phyloP scores from a whole-genome alignment of 2,329 filamentous ascomycete species.

The Davidsoniella virescens region DNA sequence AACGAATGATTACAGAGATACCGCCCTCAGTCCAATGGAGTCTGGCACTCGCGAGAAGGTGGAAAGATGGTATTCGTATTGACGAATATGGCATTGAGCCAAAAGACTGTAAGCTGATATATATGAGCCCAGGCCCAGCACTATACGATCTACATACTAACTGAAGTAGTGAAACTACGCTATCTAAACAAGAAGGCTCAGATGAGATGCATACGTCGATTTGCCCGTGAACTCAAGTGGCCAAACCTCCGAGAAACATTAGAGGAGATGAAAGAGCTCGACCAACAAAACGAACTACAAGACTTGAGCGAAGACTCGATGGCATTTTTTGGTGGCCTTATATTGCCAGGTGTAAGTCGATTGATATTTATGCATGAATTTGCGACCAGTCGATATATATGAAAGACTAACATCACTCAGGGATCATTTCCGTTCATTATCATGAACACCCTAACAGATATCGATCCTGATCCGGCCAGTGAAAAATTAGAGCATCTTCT shows the following conservation, averaged over 20 bases:
- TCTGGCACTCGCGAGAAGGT: conserved; percentile 55
- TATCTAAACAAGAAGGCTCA: conserved; percentile 50
- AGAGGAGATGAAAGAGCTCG: conserved; percentile 42
- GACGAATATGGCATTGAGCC: conserved; percentile 35
- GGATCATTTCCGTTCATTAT: conserved; percentile 54
- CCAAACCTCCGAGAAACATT: conserved; percentile 53
- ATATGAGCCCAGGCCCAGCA: neutral
- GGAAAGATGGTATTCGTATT: conserved; percentile 54
- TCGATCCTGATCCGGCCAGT: conserved; percentile 51
- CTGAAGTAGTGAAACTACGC: conserved; percentile 37
- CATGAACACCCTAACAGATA: conserved; percentile 64
- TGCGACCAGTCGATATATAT: too few species aligned
- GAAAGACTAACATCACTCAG: conserved; percentile 18
- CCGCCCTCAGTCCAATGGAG: conserved; percentile 59
- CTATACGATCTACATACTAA: neutral
- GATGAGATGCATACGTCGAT: conserved; percentile 50
- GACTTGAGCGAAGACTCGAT: conserved; percentile 52
- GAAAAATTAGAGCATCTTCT: conserved; percentile 50
- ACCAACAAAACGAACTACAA: conserved; percentile 41
- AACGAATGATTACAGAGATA: conserved; percentile 46
- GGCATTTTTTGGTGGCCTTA: conserved; percentile 61
- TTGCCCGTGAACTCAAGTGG: conserved; percentile 61
- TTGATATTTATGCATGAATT: neutral
- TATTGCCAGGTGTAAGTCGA: conserved; percentile 47
- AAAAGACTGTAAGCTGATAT: conserved; percentile 6